Conservation (phyloP, 441 rosid genomes). For the Flueggea neowawraea region DNA sequence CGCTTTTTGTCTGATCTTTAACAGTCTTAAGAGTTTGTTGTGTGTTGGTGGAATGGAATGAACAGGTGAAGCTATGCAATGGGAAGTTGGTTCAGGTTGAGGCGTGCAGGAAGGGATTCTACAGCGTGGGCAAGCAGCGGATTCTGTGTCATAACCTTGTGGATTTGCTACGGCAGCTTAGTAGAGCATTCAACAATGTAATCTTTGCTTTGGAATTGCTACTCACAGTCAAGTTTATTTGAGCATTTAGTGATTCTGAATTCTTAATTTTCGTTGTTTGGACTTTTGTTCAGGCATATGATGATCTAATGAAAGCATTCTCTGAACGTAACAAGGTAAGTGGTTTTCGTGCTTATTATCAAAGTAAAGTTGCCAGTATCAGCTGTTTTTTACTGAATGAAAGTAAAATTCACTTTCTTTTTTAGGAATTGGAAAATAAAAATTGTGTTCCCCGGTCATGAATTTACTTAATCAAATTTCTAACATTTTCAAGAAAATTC, state of each 20-base stretch:
- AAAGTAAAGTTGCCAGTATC: no score
- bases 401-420: no score
- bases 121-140: slow-evolving; percentile 68
- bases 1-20: background rate
- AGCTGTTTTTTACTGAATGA: no score
- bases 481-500: no score
- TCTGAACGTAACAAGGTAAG: slow-evolving; percentile 88
- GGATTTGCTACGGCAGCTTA: slow-evolving; percentile 87
- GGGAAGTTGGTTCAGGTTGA: slow-evolving; percentile 87
- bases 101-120: slow-evolving; percentile 78
- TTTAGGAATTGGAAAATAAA: no score
- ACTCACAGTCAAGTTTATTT: background rate
- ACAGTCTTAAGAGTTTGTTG: background rate
- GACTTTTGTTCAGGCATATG: slow-evolving; percentile 55
- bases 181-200: slow-evolving; percentile 88
- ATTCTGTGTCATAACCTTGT: slow-evolving; percentile 79
- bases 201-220: slow-evolving; percentile 12
- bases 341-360: background rate
- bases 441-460: no score
- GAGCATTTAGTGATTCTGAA: background rate
- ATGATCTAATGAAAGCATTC: slow-evolving; percentile 85
- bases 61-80: slow-evolving; percentile 90
- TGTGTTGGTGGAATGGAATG: slow-evolving; percentile 1
- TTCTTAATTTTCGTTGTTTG: slow-evolving; percentile 9
- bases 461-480: no score